phyloP scores from a whole-genome alignment of 805 yeast genomes.

The Lipomyces sp. region DNA sequence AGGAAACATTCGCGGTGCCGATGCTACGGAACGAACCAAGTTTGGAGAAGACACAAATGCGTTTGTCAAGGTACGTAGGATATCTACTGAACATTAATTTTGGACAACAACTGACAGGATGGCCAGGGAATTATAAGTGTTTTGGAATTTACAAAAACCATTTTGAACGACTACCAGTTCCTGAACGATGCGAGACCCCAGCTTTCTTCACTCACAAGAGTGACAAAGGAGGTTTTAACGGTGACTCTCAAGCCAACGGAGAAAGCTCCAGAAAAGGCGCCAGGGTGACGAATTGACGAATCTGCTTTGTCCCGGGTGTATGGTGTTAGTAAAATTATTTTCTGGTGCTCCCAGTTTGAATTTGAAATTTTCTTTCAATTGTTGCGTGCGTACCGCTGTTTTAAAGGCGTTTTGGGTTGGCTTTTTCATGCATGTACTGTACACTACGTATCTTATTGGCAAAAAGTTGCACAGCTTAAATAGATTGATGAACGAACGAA shows the following conservation, averaged over 20 bases:
- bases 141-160: slow-evolving; percentile 77
- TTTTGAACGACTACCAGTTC: slow-evolving; percentile 80
- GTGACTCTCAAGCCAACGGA: slow-evolving; percentile 26
- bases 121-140: slow-evolving; percentile 47
- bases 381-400: background rate
- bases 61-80: slow-evolving; percentile 80
- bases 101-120: background rate
- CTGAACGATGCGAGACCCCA: slow-evolving; percentile 79
- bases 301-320: background rate
- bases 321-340: background rate
- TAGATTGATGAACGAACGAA: background rate
- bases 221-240: slow-evolving; percentile 75
- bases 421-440: background rate
- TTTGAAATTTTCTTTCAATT: background rate
- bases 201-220: slow-evolving; percentile 79
- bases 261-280: slow-evolving; percentile 4
- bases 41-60: slow-evolving; percentile 87
- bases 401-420: background rate
- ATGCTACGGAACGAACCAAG: slow-evolving; percentile 57
- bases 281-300: background rate
- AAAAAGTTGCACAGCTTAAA: background rate
- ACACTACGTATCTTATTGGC: background rate
- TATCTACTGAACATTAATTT: slow-evolving; percentile 36
- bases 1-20: slow-evolving; percentile 55
- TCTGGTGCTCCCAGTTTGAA: background rate